phyloP scores from a whole-genome alignment of 2,329 filamentous ascomycete species.

The Pseudogymnoascus sp. region DNA sequence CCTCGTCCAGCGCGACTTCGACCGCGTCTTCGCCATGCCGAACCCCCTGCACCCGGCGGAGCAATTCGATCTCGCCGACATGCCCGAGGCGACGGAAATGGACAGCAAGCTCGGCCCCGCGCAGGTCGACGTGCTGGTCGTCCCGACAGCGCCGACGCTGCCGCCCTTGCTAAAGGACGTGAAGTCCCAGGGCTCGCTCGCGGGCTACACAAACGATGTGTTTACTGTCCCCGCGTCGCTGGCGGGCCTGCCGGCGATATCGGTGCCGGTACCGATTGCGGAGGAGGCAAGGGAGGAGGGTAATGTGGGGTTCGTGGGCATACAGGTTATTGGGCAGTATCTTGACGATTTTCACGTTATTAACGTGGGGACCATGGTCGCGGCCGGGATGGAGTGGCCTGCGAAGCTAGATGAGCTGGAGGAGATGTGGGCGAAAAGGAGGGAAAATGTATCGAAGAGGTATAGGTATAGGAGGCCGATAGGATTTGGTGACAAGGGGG shows the following conservation, averaged over 20 bases:
- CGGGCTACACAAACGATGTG: constrained; percentile 85
- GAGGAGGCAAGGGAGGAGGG: constrained; percentile 26
- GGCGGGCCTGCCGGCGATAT: constrained; percentile 82
- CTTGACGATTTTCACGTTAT: constrained; percentile 49
- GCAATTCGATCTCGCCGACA: constrained; percentile 52
- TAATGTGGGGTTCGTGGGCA: constrained; percentile 42
- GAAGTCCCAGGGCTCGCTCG: constrained; percentile 46
- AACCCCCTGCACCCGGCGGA: constrained; percentile 57
- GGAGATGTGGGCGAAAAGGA: constrained; percentile 20
- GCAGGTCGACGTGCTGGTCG: constrained; percentile 78
- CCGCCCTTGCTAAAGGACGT: constrained; percentile 59
- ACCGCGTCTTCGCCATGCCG: constrained; percentile 60
- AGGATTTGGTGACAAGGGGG: not conserved
- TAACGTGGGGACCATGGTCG: not conserved
- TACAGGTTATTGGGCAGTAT: constrained; percentile 71
- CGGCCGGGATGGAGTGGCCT: not conserved
- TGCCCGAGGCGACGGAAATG: constrained; percentile 36
- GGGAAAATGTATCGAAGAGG: constrained; percentile 17
- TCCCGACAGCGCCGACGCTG: constrained; percentile 74
- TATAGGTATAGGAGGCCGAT: not conserved
- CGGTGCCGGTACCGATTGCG: constrained; percentile 54
- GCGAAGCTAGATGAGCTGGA: not conserved
- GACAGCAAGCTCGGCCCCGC: constrained; percentile 48
- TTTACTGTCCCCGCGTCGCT: constrained; percentile 93
- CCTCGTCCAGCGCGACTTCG: constrained; percentile 79